Conservation (phyloP, 1,139 yeast genomes). For the Nakaseomyces sp. region DNA sequence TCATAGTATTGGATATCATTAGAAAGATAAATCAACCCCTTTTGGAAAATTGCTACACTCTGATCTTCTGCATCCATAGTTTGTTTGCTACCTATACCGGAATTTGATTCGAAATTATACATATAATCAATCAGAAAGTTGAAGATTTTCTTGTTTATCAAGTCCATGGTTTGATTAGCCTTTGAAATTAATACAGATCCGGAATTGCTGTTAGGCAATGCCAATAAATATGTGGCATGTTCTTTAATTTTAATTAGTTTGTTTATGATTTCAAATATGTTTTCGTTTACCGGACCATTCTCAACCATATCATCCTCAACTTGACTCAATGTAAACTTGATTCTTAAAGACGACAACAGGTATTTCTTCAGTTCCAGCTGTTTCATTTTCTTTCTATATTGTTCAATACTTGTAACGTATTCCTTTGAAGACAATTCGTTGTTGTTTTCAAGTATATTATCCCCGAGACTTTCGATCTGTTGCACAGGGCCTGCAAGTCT, state of each 20-base stretch:
- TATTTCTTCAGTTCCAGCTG: slow-evolving; percentile 43
- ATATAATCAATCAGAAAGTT: slow-evolving; percentile 32
- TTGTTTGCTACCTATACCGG: slow-evolving; percentile 8
- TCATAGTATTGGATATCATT: slow-evolving; percentile 37
- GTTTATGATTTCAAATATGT: slow-evolving; percentile 52
- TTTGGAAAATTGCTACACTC: slow-evolving; percentile 25
- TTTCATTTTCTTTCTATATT: slow-evolving; percentile 29
- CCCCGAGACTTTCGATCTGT: slow-evolving; percentile 36
- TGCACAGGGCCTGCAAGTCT: slow-evolving; percentile 37
- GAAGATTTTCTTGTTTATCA: slow-evolving; percentile 32
- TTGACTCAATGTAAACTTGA: slow-evolving; percentile 60
- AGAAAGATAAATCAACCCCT: slow-evolving; percentile 28
- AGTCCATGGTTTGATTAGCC: slow-evolving; percentile 37
- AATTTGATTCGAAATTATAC: slow-evolving; percentile 22
- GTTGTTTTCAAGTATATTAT: slow-evolving; percentile 28
- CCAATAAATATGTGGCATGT: slow-evolving; percentile 54
- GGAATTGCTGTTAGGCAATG: slow-evolving; percentile 59
- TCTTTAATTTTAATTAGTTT: slow-evolving; percentile 56
- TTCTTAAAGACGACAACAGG: slow-evolving; percentile 49
- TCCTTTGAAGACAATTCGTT: slow-evolving; percentile 6
- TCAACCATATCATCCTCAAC: slow-evolving; percentile 55
- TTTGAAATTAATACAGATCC: slow-evolving; percentile 64
- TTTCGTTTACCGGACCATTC: slow-evolving; percentile 41
- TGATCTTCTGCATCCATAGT: slow-evolving; percentile 6
- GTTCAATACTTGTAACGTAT: slow-evolving; percentile 11